Evolutionary conservation across 2,329 filamentous ascomycete species (phyloP), one percentile per base, ranked within the genome.

Genomic region (Aspergillus sp.): DNA sequence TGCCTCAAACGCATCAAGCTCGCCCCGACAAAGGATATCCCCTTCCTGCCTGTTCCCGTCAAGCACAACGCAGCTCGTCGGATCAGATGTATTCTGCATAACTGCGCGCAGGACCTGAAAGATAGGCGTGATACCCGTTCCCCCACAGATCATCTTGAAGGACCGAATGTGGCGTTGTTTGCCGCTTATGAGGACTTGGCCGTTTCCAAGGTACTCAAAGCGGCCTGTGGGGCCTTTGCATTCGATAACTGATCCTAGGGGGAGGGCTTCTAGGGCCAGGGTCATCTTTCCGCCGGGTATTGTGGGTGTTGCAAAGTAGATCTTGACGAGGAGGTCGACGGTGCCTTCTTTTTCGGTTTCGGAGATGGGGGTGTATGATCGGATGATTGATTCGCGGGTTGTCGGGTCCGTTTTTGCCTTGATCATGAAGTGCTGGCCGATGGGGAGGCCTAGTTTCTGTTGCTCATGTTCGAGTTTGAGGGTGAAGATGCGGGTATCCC

Each of bases 51-150:
- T 74, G 59, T 96, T 96, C 0, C 89, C 88, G 59, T 95, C 78
- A 0, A 96, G 71, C 0, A 96, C 76, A 1, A 85, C 69, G 60
- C 88, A 95, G 2, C 65, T 70, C 0, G 87, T 93, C 7, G 66
- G 55, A 60, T 91, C 87, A 0, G 73, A 63, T 1, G 63, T 57
- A 53, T 91, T 81, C 41, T 78, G 74, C 65, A 90, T 78, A 0
- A 94, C 80, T 0, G 87, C 85, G 5, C 87, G 76, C 45, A 94
- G 73, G 3, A 95, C 86, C 61, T 93, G 87, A 63, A 84, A 93
- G 53, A 95, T 87, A 0, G 90, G 90, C n/a, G 90, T 95, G 60
- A 96, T 86, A 1, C 90, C 90, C n/a, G 82, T 88, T 5, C 90
- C 90, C 12, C 80, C 90, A 58, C 88, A 93, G 27, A 95, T 83